phyloP scores from a whole-genome alignment of 225 moss, liverwort and hornwort species.

The Climacium dendroides region DNA sequence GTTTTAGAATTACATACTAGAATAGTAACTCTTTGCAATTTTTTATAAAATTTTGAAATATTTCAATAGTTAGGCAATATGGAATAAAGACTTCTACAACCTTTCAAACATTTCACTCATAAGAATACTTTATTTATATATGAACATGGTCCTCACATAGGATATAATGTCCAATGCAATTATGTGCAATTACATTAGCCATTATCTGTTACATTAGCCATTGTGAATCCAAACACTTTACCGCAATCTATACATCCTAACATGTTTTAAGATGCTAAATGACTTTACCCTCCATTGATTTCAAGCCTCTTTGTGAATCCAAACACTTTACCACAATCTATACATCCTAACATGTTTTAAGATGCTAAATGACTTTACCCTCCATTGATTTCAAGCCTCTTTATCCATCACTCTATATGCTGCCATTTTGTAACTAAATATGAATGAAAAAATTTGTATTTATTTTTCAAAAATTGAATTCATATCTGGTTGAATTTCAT shows the following conservation, averaged over 20 bases:
- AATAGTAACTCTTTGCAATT: background rate
- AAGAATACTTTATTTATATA: background rate
- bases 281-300: background rate
- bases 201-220: background rate
- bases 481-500: too few relatives aligned
- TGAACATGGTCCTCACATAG: background rate
- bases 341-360: background rate
- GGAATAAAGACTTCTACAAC: too few relatives aligned
- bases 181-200: background rate
- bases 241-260: background rate
- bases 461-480: too few relatives aligned
- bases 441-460: too few relatives aligned
- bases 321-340: background rate
- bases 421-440: too few relatives aligned
- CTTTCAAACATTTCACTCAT: background rate
- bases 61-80: background rate
- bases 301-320: background rate
- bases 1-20: background rate
- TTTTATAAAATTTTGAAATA: background rate
- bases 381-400: too few relatives aligned
- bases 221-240: background rate
- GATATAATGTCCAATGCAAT: background rate
- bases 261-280: background rate
- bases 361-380: background rate
- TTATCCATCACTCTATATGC: too few relatives aligned